Evolutionary conservation across 2,329 filamentous ascomycete genomes (phyloP).

Genomic region (Monilinia aucupariae): DNA sequence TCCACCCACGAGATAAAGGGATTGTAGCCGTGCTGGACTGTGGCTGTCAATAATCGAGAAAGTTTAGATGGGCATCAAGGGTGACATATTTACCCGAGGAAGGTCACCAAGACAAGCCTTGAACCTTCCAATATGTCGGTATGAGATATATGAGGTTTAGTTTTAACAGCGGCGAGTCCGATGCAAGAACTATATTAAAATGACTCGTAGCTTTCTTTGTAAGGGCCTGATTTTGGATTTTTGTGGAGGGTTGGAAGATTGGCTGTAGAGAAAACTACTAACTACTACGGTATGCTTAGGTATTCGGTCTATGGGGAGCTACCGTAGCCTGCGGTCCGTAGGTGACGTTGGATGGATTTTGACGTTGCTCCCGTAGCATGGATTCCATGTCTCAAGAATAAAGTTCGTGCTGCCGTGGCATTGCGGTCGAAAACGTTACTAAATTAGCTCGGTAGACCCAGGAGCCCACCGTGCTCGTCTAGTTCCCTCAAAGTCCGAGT

Average conservation of each 20-base stretch:
- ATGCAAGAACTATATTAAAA: background rate
- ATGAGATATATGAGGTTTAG: slow-evolving; percentile 4
- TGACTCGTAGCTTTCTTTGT: background rate
- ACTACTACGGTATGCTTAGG: background rate
- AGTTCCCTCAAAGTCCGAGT: slow-evolving; percentile 1
- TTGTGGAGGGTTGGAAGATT: background rate
- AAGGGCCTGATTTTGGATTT: background rate
- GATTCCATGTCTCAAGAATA: slow-evolving; percentile 5
- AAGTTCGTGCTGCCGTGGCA: slow-evolving; percentile 14
- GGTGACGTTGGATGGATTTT: slow-evolving; percentile 1
- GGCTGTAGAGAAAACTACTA: background rate
- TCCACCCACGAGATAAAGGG: background rate
- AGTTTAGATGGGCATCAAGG: slow-evolving; percentile 8
- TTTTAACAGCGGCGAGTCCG: background rate
- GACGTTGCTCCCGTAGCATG: slow-evolving; percentile 10
- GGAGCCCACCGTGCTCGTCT: slow-evolving; percentile 2
- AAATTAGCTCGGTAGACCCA: background rate
- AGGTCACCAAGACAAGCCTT: background rate
- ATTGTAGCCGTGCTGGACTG: background rate
- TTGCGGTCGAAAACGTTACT: slow-evolving; percentile 6
- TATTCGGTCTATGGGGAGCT: slow-evolving; percentile 3
- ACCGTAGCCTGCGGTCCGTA: background rate
- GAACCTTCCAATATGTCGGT: background rate
- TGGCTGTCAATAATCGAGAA: slow-evolving; percentile 5
- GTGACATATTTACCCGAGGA: slow-evolving; percentile 10